A percentile compares a stretch with the other conserved stretches of the same genome.
These are phyloP conservation scores for Solanum microdontum DNA, from an alignment of 257 asterid species.

Conservation along the genomic window DNA sequence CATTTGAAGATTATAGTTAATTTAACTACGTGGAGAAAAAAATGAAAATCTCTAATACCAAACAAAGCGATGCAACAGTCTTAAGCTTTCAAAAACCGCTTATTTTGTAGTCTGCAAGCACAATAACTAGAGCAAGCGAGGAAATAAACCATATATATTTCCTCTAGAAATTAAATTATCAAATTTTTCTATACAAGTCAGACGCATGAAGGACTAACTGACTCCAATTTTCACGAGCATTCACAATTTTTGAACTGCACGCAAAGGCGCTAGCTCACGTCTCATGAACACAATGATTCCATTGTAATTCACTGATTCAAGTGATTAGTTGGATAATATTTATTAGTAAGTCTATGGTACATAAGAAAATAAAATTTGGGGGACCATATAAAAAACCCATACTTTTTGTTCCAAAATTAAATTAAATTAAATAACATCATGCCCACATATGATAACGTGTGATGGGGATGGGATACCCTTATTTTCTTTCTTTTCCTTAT, in stretches of 20 bases:
- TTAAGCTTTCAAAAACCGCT: not conserved
- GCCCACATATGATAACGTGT: slow-evolving; percentile 43
- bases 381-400: slow-evolving; percentile 30
- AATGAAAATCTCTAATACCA: not conserved
- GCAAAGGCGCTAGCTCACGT: too few species aligned
- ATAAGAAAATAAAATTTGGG: not conserved
- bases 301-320: too few species aligned
- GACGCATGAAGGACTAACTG: not conserved
- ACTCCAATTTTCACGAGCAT: not conserved
- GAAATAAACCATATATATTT: too few species aligned
- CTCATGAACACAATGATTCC: too few species aligned
- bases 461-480: slow-evolving; percentile 42
- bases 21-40: not conserved
- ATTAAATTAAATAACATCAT: not conserved
- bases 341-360: not conserved
- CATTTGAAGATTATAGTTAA: not conserved
- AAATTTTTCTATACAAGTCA: not conserved
- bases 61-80: not conserved
- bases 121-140: not conserved
- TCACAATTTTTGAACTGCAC: not conserved
- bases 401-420: slow-evolving; percentile 13
- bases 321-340: not conserved
- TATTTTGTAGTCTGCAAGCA: not conserved
- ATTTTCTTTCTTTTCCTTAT: slow-evolving; percentile 19
- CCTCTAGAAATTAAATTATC: not conserved